phyloP scores from a whole-genome alignment of 306 rosid species.

The Dryas octopetala region DNA sequence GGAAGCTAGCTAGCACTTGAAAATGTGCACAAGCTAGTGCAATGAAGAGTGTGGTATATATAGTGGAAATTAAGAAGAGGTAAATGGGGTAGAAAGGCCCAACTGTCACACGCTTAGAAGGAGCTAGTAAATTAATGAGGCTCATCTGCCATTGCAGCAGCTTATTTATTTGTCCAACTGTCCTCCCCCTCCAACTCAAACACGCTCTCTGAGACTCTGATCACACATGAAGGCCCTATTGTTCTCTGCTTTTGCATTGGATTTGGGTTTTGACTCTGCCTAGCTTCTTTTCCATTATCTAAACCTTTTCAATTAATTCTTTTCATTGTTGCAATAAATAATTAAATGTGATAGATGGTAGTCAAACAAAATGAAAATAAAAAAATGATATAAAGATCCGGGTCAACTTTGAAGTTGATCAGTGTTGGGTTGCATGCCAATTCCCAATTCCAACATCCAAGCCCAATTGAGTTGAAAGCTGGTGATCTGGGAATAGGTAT shows the following conservation, averaged over 20 bases:
- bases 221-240: slow-evolving; percentile 1
- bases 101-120: slow-evolving; percentile 33
- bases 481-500: no score
- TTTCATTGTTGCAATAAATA: neutral
- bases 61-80: slow-evolving; percentile 1
- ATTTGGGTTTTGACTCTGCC: slow-evolving; percentile 29
- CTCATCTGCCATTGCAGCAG: slow-evolving; percentile 32
- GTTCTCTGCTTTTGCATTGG: slow-evolving; percentile 1
- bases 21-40: slow-evolving; percentile 2
- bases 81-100: neutral
- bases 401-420: no score
- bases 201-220: neutral
- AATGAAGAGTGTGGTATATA: slow-evolving; percentile 9
- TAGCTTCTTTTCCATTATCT: neutral
- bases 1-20: neutral
- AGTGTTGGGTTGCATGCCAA: no score
- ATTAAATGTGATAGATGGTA: no score
- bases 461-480: no score
- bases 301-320: neutral
- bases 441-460: no score
- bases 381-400: no score
- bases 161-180: slow-evolving; percentile 47
- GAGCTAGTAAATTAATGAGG: slow-evolving; percentile 31
- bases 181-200: slow-evolving; percentile 14
- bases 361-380: no score